Evolutionary conservation across 352 stramenopile genomes (phyloP).

Genomic region (Thraustochytrium striatum): DNA sequence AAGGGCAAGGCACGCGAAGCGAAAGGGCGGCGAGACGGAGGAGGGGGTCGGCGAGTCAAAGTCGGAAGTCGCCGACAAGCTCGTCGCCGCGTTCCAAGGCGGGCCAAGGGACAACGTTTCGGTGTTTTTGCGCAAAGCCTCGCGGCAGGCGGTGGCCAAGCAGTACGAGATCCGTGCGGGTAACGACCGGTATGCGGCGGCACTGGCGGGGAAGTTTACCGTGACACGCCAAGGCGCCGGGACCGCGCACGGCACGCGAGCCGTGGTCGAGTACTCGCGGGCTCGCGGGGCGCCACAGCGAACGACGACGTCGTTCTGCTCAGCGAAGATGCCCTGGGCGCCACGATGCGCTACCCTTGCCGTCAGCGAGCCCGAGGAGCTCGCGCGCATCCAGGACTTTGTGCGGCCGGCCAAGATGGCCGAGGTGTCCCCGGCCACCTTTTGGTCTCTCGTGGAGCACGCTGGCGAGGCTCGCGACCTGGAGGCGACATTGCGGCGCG

Average conservation of each 20-base stretch:
- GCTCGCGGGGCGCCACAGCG: neutral
- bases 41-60: constrained; percentile 13
- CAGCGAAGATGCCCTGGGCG: neutral
- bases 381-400: neutral
- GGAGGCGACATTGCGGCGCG: neutral
- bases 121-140: constrained; percentile 36
- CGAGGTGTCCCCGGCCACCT: neutral
- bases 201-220: neutral
- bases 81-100: constrained; percentile 20
- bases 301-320: constrained; percentile 14
- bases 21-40: neutral
- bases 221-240: neutral
- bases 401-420: constrained; percentile 31
- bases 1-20: neutral
- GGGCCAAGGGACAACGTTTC: constrained; percentile 20
- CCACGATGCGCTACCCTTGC: constrained; percentile 25
- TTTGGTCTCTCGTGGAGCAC: constrained; percentile 24
- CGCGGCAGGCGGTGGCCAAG: neutral
- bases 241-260: neutral
- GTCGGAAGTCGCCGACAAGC: constrained; percentile 1
- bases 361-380: neutral
- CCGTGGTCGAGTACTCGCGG: neutral
- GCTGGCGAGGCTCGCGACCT: neutral
- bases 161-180: constrained; percentile 25
- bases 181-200: constrained; percentile 39